These are phyloP conservation scores for Wickerhamomyces xylosicus DNA, from an alignment of 805 yeast genomes.

Conservation along the genomic window DNA sequence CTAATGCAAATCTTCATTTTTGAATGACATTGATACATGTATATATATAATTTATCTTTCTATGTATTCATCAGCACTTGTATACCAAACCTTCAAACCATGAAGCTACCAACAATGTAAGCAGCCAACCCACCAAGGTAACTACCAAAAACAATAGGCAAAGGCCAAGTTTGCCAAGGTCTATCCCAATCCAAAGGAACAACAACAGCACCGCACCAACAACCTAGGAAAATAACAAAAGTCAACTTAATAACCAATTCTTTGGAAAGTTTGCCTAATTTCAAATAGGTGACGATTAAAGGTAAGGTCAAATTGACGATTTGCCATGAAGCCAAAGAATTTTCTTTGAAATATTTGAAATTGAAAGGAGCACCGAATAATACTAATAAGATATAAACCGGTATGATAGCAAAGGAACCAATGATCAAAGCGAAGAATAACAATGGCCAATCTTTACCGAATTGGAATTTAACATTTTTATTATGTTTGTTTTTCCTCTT, in stretches of 20 bases:
- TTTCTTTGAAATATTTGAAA: slow-evolving; percentile 34
- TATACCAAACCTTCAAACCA: too few relatives aligned
- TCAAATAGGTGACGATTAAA: slow-evolving; percentile 53
- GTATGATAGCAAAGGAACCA: slow-evolving; percentile 14
- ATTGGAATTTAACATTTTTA: not conserved
- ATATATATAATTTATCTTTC: too few relatives aligned
- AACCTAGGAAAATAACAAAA: slow-evolving; percentile 30
- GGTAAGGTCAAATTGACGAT: slow-evolving; percentile 47
- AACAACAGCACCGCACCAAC: slow-evolving; percentile 90
- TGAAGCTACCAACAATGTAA: too few relatives aligned
- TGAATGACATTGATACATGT: too few relatives aligned
- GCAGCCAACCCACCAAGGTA: slow-evolving; percentile 71
- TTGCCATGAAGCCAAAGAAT: slow-evolving; percentile 52
- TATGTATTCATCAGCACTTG: too few relatives aligned
- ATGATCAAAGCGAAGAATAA: slow-evolving; percentile 8
- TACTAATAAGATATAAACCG: slow-evolving; percentile 31
- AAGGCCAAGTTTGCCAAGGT: slow-evolving; percentile 95
- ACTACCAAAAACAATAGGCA: slow-evolving; percentile 72
- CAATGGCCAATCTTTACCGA: slow-evolving; percentile 1
- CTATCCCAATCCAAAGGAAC: slow-evolving; percentile 98
- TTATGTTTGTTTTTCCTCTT: not conserved
- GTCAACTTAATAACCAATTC: slow-evolving; percentile 19
- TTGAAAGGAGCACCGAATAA: slow-evolving; percentile 78
- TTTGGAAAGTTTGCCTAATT: slow-evolving; percentile 29
- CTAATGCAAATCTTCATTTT: too few relatives aligned